These are phyloP conservation scores for Microsporum canis DNA, from an alignment of 2,329 filamentous ascomycete species.

Conservation along the genomic window DNA sequence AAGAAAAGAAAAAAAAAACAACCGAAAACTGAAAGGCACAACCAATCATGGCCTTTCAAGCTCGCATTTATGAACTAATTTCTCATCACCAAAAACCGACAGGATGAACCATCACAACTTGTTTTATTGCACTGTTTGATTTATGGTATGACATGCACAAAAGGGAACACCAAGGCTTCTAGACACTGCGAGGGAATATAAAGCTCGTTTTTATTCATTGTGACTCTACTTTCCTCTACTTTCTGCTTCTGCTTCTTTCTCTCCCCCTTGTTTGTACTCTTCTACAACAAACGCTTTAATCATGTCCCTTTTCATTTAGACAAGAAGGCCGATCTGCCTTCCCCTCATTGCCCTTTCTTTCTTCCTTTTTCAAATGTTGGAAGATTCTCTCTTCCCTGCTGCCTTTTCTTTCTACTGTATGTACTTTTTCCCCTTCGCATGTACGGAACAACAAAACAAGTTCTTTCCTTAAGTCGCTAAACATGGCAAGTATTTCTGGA, in stretches of 20 bases:
- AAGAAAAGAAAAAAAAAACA: not conserved
- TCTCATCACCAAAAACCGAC: not conserved
- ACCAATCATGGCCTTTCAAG: not conserved
- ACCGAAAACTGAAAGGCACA: not conserved
- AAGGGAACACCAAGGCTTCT: not conserved
- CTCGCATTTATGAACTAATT: not conserved
- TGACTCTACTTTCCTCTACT: not conserved
- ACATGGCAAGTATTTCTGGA: not conserved
- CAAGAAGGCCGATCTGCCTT: not conserved
- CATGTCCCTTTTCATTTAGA: not conserved
- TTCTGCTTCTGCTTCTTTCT: not conserved
- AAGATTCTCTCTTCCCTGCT: not conserved
- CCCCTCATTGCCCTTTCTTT: not conserved
- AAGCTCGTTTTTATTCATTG: not conserved
- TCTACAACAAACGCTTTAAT: not conserved
- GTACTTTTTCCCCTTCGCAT: not conserved
- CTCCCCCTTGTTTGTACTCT: not conserved
- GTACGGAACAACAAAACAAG: not conserved
- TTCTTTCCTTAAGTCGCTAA: not conserved
- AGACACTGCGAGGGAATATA: not conserved
- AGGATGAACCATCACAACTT: not conserved
- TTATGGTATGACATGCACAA: conserved; percentile 2
- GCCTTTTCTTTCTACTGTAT: not conserved
- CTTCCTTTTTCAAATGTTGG: not conserved
- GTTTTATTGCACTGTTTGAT: not conserved